Percentiles rank a stretch among this genome's conserved stretches.
Conservation (phyloP, 805 yeast genomes). For the Metschnikowia cerradonensis region DNA sequence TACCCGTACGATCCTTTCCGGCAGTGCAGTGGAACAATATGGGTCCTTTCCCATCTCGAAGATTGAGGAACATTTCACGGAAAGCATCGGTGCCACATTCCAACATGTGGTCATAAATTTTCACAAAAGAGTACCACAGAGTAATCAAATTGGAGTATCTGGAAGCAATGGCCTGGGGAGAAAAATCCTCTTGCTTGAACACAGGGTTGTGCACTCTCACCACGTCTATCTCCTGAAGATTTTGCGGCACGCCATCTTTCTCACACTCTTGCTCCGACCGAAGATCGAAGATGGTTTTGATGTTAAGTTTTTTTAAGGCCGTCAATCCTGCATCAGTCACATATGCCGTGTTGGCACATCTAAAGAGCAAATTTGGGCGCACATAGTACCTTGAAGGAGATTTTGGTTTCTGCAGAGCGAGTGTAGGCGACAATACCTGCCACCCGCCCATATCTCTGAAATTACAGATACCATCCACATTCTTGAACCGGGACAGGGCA, state of each 20-base stretch:
- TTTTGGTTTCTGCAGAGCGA: not conserved
- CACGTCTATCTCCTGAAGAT: conserved; percentile 40
- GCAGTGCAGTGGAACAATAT: conserved; percentile 76
- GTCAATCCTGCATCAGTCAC: conserved; percentile 49
- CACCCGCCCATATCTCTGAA: conserved; percentile 84
- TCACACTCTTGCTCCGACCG: conserved; percentile 56
- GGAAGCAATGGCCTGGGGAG: conserved; percentile 61
- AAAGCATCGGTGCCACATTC: conserved; percentile 46
- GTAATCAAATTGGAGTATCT: conserved; percentile 52
- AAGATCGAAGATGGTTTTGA: conserved; percentile 61
- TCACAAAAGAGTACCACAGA: conserved; percentile 58
- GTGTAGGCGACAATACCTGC: conserved; percentile 33
- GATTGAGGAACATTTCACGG: conserved; percentile 46
- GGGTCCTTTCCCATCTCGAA: conserved; percentile 45
- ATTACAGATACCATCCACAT: conserved; percentile 64
- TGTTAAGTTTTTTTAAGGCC: conserved; percentile 39
- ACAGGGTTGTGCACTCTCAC: conserved; percentile 55
- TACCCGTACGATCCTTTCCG: conserved; percentile 84
- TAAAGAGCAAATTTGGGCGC: conserved; percentile 50
- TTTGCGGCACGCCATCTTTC: conserved; percentile 40
- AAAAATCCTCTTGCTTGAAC: conserved; percentile 47
- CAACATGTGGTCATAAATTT: conserved; percentile 59
- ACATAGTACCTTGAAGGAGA: conserved; percentile 33
- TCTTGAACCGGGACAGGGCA: conserved; percentile 52
- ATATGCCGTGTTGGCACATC: conserved; percentile 58